phyloP scores from a whole-genome alignment of 1,284 basidiomycete species.

The Gomphus bonarii region DNA sequence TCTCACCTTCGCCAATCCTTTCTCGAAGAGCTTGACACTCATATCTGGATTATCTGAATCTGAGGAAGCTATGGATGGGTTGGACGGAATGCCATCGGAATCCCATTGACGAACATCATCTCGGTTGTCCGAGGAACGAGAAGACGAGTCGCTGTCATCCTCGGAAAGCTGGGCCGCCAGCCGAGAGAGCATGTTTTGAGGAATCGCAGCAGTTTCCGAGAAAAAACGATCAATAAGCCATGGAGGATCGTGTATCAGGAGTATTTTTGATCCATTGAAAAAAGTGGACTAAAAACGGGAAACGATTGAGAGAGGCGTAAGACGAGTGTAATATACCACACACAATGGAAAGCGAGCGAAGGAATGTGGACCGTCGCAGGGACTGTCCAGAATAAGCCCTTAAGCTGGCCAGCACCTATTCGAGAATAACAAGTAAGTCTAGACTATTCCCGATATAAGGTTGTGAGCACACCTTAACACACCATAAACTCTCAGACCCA shows the following conservation, averaged over 20 bases:
- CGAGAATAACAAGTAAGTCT: background rate
- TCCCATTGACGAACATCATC: conserved; percentile 7
- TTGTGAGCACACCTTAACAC: conserved; percentile 48
- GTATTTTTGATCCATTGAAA: conserved; percentile 44
- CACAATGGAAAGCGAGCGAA: conserved; percentile 55
- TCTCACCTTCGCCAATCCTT: conserved; percentile 40
- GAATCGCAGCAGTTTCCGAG: conserved; percentile 45
- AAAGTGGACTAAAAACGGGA: conserved; percentile 38
- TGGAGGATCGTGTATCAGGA: conserved; percentile 36
- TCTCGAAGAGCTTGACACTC: conserved; percentile 30
- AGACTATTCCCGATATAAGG: background rate
- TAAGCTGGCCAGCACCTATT: conserved; percentile 41
- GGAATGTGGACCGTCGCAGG: conserved; percentile 36
- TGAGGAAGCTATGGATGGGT: background rate
- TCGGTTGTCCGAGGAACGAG: background rate
- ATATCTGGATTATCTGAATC: too few species aligned
- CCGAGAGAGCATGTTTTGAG: conserved; percentile 31
- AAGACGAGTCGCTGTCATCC: background rate
- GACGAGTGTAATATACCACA: conserved; percentile 9
- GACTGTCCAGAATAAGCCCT: conserved; percentile 34
- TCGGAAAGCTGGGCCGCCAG: background rate
- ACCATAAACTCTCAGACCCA: conserved; percentile 32
- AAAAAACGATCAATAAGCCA: conserved; percentile 64
- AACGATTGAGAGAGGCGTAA: background rate
- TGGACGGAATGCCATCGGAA: background rate